Evolutionary conservation across 2,329 filamentous ascomycete genomes (phyloP), one percentile per base, ranked within the genome.

Genomic region (Diplocarpon mali): DNA sequence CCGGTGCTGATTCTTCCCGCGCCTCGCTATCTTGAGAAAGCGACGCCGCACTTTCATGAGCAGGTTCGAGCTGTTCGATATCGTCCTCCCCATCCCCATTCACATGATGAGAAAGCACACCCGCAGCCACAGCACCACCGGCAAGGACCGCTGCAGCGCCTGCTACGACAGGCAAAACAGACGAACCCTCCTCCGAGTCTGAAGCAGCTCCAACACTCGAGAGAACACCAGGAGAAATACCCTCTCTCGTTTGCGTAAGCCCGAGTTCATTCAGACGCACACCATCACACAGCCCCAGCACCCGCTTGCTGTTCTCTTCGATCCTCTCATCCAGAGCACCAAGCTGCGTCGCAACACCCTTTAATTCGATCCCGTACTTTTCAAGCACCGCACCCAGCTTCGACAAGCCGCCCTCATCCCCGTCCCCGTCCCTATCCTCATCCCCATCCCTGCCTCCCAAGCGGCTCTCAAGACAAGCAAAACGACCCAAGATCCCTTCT

Each of bases 401-500:
- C 20, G 20, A 24, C 20, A 24, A 7, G n/a, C n/a, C n/a, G 7
- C 4, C 20, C 20, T 7, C 20, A 7, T 24, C 20, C 20, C 20
- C 20, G 7, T 7, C 20, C 7, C 7, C 20, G 20, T 7, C 20
- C 7, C 20, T n/a, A 24, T 3, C 20, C 20, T 7, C 20, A 7
- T 24, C 20, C 20, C 20, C 20, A 24, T 7, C 20, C 7, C 7
- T 7, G 20, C 20, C 20, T 24, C 20, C 4, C 3, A 24, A 7
- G 16, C 49, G 43, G 0, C 35, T 36, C 29, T 42, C 40, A n/a
- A 57, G 30, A 13, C 11, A 35, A 2, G 47, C 39, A 13, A 58
- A 32, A 2, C 50, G 48, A 3, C 53, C 52, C 2, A 44, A 37
- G n/a, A 56, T 44, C 10, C 50, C 41, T 2, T 51, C 55, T 7